Conservation (phyloP, 345 rosid species). For the Mallotus nudiflorus region DNA sequence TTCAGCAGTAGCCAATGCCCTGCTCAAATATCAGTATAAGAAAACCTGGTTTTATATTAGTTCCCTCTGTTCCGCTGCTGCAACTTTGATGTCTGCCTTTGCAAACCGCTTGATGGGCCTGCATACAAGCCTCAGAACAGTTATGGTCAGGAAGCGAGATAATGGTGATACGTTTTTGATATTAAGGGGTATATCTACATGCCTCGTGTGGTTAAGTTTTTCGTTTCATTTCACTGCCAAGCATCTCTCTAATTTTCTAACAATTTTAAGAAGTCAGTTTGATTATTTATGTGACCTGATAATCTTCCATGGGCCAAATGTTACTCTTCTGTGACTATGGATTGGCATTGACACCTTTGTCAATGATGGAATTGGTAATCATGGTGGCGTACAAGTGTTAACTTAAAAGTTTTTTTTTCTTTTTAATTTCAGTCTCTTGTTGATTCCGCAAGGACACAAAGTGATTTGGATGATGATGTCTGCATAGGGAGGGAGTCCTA, state of each 20-base stretch:
- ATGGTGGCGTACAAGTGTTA: neutral
- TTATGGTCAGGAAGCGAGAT: no score
- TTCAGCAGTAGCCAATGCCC: neutral
- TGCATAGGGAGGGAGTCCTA: slow-evolving; percentile 32
- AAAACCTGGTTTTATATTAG: no score
- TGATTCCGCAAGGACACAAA: slow-evolving; percentile 41
- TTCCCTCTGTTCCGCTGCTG: no score
- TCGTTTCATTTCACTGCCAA: no score
- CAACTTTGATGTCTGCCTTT: no score
- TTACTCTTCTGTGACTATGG: neutral
- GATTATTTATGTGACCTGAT: neutral
- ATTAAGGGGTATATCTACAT: neutral
- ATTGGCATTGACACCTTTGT: neutral
- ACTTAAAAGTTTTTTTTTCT: neutral
- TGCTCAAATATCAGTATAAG: no score
- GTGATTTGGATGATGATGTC: slow-evolving; percentile 40
- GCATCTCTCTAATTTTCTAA: neutral
- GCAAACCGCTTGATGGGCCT: neutral
- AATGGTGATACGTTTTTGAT: neutral
- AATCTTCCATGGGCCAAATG: neutral
- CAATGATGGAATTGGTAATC: neutral
- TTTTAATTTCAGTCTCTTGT: slow-evolving; percentile 65
- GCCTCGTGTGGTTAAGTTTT: no score
- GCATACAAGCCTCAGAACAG: no score
- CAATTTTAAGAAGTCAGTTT: neutral